phyloP scores from a whole-genome alignment of 169 alveolate species.

The Cryptosporidium ryanae region DNA sequence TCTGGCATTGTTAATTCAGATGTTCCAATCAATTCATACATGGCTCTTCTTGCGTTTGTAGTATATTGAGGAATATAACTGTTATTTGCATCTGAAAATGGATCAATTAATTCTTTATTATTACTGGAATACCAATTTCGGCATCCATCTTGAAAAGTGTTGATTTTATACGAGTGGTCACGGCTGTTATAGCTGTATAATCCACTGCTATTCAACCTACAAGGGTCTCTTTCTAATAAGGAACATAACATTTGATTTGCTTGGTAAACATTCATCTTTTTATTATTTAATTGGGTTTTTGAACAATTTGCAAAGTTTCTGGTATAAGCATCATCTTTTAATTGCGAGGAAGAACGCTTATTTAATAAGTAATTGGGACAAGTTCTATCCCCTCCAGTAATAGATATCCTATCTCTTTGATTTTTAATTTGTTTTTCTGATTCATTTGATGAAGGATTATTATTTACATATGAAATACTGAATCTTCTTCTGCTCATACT shows the following conservation, averaged over 20 bases:
- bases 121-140: slow-evolving; percentile 58
- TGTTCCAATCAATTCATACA: slow-evolving; percentile 71
- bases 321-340: slow-evolving; percentile 6
- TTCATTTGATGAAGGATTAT: slow-evolving; percentile 1
- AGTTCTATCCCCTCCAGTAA: background rate
- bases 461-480: slow-evolving; percentile 60
- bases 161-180: slow-evolving; percentile 61
- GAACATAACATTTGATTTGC: slow-evolving; percentile 70
- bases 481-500: slow-evolving; percentile 59
- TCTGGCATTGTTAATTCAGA: slow-evolving; percentile 59
- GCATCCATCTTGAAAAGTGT: slow-evolving; percentile 73
- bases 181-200: slow-evolving; percentile 64
- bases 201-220: slow-evolving; percentile 63
- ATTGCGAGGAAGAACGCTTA: slow-evolving; percentile 5
- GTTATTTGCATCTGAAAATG: slow-evolving; percentile 62
- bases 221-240: slow-evolving; percentile 56
- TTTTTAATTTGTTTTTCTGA: slow-evolving; percentile 1
- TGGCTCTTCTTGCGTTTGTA: slow-evolving; percentile 71
- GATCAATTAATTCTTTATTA: slow-evolving; percentile 60
- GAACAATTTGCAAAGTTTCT: background rate
- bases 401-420: background rate
- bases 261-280: slow-evolving; percentile 53
- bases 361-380: slow-evolving; percentile 5
- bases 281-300: slow-evolving; percentile 15
- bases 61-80: slow-evolving; percentile 73